phyloP scores from a whole-genome alignment of 2,329 filamentous ascomycete genomes.

The Gaeumannomyces tritici region DNA sequence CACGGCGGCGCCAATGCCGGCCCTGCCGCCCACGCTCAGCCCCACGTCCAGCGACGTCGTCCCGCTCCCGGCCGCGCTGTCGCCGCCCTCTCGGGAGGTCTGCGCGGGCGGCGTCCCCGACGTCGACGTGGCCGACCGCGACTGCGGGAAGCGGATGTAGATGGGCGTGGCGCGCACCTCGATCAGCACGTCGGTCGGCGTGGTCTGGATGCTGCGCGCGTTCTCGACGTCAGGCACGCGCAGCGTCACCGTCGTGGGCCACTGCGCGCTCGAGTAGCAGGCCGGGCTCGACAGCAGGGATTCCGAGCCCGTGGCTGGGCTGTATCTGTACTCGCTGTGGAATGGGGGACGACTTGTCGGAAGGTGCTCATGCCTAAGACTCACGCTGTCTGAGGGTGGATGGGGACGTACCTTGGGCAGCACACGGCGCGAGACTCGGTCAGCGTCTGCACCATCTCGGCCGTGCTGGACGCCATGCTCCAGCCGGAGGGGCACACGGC shows the following conservation, averaged over 20 bases:
- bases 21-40: too few species aligned
- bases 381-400: too few species aligned
- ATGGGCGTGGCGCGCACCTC: background rate
- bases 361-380: background rate
- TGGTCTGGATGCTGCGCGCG: background rate
- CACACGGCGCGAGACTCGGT: background rate
- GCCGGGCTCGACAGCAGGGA: background rate
- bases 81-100: background rate
- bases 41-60: too few species aligned
- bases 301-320: background rate
- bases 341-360: background rate
- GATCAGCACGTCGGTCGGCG: background rate
- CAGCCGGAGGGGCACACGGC: background rate
- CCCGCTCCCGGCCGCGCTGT: too few species aligned
- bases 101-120: background rate
- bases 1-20: too few species aligned
- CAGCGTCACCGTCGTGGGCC: too few species aligned
- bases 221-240: background rate
- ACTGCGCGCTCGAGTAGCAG: background rate
- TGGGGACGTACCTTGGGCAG: background rate
- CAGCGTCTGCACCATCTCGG: background rate
- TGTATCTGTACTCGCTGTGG: background rate
- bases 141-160: background rate
- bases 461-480: background rate
- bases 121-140: background rate